A percentile compares a stretch with the other conserved stretches of the same genome.
These are phyloP conservation scores for Kluyveromyces lactis DNA, from an alignment of 805 yeast species.

Conservation along the genomic window DNA sequence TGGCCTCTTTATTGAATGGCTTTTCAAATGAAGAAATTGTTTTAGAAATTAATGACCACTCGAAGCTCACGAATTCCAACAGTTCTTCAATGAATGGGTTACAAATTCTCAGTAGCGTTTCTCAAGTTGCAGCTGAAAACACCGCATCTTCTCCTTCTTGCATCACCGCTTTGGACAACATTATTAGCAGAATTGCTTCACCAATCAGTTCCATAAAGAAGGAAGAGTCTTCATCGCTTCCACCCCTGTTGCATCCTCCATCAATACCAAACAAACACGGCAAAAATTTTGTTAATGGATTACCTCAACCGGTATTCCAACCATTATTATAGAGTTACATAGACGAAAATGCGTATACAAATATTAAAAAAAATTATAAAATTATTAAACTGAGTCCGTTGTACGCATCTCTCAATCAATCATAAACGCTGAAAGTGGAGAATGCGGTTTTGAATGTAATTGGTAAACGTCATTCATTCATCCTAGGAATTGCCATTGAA, in stretches of 20 bases:
- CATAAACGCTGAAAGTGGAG: too few species aligned
- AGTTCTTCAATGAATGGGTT: conserved; percentile 16
- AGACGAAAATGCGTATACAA: not conserved
- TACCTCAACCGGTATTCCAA: conserved; percentile 28
- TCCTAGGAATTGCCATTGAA: too few species aligned
- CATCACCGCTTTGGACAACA: conserved; percentile 14
- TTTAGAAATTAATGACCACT: conserved; percentile 31
- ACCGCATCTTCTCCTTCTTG: conserved; percentile 5
- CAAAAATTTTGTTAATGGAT: conserved; percentile 19
- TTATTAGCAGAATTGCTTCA: conserved; percentile 14
- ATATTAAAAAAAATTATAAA: not conserved
- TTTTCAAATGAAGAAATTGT: conserved; percentile 29
- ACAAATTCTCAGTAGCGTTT: conserved; percentile 24
- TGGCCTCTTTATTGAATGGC: conserved; percentile 37
- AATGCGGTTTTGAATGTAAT: too few species aligned
- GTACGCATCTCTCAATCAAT: too few species aligned
- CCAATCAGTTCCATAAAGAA: conserved; percentile 5
- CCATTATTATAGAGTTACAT: conserved; percentile 14
- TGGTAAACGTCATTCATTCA: too few species aligned
- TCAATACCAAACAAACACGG: conserved; percentile 7
- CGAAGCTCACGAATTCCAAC: conserved; percentile 3
- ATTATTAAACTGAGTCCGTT: not conserved
- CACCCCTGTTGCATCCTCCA: conserved; percentile 1
- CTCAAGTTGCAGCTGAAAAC: conserved; percentile 8
- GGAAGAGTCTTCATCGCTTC: not conserved